A percentile compares a stretch with the other conserved stretches of the same genome.
These are phyloP conservation scores for Mrakia hoshinonis DNA, from an alignment of 768 basidiomycete species.

Conservation along the genomic window DNA sequence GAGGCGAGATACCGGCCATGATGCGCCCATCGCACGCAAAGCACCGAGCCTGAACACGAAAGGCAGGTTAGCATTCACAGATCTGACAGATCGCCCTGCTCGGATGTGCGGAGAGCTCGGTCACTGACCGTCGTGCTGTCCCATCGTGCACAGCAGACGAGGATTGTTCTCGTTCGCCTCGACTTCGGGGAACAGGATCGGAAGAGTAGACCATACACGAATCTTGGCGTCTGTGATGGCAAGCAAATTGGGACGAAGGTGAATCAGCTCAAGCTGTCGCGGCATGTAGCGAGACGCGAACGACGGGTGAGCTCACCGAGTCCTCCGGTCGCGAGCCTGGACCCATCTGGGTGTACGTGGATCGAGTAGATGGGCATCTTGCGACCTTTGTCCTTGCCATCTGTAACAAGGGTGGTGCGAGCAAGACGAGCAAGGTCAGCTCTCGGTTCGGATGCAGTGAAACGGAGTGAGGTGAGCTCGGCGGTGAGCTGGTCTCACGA, in stretches of 20 bases:
- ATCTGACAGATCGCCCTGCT: not conserved
- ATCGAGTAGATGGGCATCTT: conserved; percentile 76
- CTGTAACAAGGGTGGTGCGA: not conserved
- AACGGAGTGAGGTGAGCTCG: not conserved
- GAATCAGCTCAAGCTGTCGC: not conserved
- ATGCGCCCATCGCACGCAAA: conserved; percentile 87
- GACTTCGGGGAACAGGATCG: conserved; percentile 65
- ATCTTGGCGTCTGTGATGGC: conserved; percentile 68
- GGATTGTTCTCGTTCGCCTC: conserved; percentile 63
- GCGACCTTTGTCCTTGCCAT: conserved; percentile 23
- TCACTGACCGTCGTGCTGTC: conserved; percentile 71
- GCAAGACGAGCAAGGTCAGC: not conserved
- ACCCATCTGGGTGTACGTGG: conserved; percentile 90
- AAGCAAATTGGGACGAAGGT: not conserved
- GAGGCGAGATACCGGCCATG: conserved; percentile 89
- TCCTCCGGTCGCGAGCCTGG: conserved; percentile 92
- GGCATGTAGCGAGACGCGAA: not conserved
- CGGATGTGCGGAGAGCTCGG: not conserved
- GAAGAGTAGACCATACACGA: conserved; percentile 93
- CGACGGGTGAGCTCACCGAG: conserved; percentile 44
- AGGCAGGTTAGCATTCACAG: not conserved
- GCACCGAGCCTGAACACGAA: conserved; percentile 54
- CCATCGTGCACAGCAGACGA: conserved; percentile 79
- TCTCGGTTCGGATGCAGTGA: not conserved
- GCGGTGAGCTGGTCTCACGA: conserved; percentile 4